A percentile compares a stretch with the other conserved stretches of the same genome.
phyloP scores from a whole-genome alignment of 768 basidiomycete genomes.

The Leccinum pellstonianum region DNA sequence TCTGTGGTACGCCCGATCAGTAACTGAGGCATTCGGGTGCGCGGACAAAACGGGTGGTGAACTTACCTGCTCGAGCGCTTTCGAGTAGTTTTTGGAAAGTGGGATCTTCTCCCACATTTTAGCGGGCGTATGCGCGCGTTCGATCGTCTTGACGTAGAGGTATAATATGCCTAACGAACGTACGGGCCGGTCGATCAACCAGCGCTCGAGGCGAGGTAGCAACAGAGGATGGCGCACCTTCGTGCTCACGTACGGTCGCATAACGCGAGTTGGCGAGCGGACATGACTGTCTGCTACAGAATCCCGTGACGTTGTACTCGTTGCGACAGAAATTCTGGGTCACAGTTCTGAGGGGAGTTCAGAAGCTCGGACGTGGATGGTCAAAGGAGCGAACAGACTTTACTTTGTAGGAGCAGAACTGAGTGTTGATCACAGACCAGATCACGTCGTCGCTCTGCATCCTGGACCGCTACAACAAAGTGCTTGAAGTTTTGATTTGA shows the following conservation, averaged over 20 bases:
- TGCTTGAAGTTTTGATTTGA: background rate
- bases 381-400: slow-evolving; percentile 59
- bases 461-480: slow-evolving; percentile 3
- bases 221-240: slow-evolving; percentile 56
- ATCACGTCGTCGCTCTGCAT: slow-evolving; percentile 99
- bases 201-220: background rate
- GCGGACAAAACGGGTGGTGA: background rate
- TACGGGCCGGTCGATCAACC: background rate
- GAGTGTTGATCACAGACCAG: slow-evolving; percentile 92
- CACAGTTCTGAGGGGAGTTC: slow-evolving; percentile 57
- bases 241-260: slow-evolving; percentile 95
- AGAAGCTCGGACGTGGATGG: slow-evolving; percentile 6
- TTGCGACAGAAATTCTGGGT: slow-evolving; percentile 99
- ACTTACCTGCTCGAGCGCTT: slow-evolving; percentile 89
- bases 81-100: slow-evolving; percentile 90
- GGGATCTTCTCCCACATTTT: slow-evolving; percentile 98
- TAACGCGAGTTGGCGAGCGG: slow-evolving; percentile 97
- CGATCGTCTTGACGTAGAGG: slow-evolving; percentile 96
- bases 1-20: slow-evolving; percentile 46
- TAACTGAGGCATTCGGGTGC: background rate
- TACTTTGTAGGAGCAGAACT: slow-evolving; percentile 99
- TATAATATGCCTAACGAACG: slow-evolving; percentile 68
- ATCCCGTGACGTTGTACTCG: slow-evolving; percentile 96
- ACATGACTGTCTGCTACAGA: slow-evolving; percentile 94
- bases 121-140: slow-evolving; percentile 93